Conservation (phyloP, 1,139 yeast genomes). For the Hemisphaericaspora xylofermentans region DNA sequence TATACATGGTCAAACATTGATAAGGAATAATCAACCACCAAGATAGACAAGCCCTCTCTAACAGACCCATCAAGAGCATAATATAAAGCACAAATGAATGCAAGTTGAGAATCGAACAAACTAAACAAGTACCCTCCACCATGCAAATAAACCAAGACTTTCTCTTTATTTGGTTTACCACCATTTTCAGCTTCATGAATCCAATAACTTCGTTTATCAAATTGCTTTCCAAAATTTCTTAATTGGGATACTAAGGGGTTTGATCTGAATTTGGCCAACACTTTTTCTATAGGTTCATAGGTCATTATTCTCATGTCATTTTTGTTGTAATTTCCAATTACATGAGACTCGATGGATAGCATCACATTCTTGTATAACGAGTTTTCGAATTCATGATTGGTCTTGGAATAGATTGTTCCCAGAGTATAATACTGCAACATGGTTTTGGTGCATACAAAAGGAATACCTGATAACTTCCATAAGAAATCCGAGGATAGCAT, state of each 20-base stretch:
- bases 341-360: constrained; percentile 26
- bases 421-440: constrained; percentile 28
- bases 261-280: constrained; percentile 9
- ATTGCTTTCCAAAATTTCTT: constrained; percentile 26
- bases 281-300: constrained; percentile 13
- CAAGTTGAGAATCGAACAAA: constrained; percentile 24
- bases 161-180: neutral
- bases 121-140: constrained; percentile 43
- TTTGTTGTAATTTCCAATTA: constrained; percentile 21
- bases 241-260: constrained; percentile 14
- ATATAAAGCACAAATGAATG: constrained; percentile 20
- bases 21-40: constrained; percentile 38
- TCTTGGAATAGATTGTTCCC: constrained; percentile 32
- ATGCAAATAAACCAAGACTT: constrained; percentile 25
- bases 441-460: constrained; percentile 21
- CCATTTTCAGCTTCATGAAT: constrained; percentile 11
- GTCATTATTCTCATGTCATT: constrained; percentile 13
- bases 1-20: constrained; percentile 19
- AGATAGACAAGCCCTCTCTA: constrained; percentile 21
- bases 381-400: constrained; percentile 29
- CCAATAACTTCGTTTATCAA: constrained; percentile 30
- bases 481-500: constrained; percentile 13
- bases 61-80: constrained; percentile 18
- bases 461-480: constrained; percentile 16
- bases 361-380: constrained; percentile 32